Conservation (phyloP, 768 basidiomycete genomes). For the Paxillus involutus region DNA sequence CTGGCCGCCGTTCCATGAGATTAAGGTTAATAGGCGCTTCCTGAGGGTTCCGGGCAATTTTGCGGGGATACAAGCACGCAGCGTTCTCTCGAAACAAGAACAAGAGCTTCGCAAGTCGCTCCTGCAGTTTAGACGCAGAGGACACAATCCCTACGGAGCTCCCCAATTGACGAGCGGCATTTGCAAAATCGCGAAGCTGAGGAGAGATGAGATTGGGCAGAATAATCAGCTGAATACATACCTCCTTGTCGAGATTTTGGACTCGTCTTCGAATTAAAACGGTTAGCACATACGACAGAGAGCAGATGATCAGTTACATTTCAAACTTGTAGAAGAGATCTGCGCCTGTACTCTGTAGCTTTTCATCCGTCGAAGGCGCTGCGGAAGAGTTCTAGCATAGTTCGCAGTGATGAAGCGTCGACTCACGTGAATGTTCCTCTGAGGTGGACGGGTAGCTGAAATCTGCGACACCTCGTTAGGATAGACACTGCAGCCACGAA, state of each 20-base stretch:
- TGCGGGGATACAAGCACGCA: conserved; percentile 49
- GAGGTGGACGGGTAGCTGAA: conserved; percentile 30
- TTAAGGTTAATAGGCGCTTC: conserved; percentile 35
- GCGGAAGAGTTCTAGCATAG: background rate
- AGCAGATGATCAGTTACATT: conserved; percentile 26
- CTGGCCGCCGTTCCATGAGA: conserved; percentile 28
- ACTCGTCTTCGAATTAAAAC: conserved; percentile 34
- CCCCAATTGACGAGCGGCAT: conserved; percentile 53
- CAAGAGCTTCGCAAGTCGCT: conserved; percentile 47
- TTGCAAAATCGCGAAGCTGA: conserved; percentile 54
- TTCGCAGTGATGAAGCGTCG: background rate
- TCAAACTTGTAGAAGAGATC: conserved; percentile 45
- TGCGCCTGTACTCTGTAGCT: conserved; percentile 45
- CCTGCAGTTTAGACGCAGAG: conserved; percentile 48
- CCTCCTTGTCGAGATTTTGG: conserved; percentile 49
- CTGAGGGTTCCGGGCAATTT: conserved; percentile 35
- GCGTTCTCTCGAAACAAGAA: conserved; percentile 56
- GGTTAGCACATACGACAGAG: background rate
- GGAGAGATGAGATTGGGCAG: background rate
- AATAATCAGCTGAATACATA: conserved; percentile 11
- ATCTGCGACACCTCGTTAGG: conserved; percentile 13
- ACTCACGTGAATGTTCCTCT: conserved; percentile 41
- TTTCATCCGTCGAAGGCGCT: conserved; percentile 46
- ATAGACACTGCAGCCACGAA: background rate
- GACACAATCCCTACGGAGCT: conserved; percentile 55